Evolutionary conservation across 2,329 filamentous ascomycete species (phyloP).

Genomic region (Paradendryphiella salina): DNA sequence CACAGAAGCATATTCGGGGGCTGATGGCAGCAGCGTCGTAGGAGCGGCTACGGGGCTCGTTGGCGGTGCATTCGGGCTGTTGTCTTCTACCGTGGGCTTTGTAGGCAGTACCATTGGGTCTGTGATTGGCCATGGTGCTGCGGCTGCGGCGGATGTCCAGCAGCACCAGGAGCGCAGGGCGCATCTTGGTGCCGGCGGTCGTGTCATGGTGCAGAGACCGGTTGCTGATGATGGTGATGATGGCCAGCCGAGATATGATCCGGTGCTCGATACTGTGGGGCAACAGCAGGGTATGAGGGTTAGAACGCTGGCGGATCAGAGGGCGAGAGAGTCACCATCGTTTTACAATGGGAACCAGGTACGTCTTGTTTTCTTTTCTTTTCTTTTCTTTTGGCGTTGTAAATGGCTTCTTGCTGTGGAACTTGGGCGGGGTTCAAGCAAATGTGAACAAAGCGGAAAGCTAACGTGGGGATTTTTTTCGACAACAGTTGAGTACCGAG

Average conservation of each 20-base stretch:
- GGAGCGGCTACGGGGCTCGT: constrained; percentile 40
- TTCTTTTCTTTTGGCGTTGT: too few species aligned
- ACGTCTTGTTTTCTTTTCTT: constrained; percentile 50
- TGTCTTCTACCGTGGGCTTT: constrained; percentile 41
- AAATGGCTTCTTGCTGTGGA: not conserved
- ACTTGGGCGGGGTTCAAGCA: too few species aligned
- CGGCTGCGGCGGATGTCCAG: constrained; percentile 10
- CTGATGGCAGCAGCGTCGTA: constrained; percentile 32
- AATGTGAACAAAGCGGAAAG: too few species aligned
- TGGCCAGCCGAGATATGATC: not conserved
- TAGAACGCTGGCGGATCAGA: constrained; percentile 51
- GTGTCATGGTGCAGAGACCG: constrained; percentile 15
- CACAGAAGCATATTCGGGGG: constrained; percentile 60
- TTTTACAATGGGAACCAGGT: constrained; percentile 93
- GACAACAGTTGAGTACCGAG: constrained; percentile 10
- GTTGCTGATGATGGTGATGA: not conserved
- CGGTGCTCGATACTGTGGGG: constrained; percentile 6
- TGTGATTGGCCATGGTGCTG: constrained; percentile 28
- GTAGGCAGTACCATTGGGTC: constrained; percentile 41
- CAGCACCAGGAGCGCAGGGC: not conserved
- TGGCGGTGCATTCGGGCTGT: constrained; percentile 39
- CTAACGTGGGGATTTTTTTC: not conserved
- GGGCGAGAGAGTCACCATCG: constrained; percentile 62
- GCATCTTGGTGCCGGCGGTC: constrained; percentile 1
- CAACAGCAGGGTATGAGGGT: constrained; percentile 43